phyloP scores from a whole-genome alignment of 2,329 filamentous ascomycete genomes.

The Didymella lethalis region DNA sequence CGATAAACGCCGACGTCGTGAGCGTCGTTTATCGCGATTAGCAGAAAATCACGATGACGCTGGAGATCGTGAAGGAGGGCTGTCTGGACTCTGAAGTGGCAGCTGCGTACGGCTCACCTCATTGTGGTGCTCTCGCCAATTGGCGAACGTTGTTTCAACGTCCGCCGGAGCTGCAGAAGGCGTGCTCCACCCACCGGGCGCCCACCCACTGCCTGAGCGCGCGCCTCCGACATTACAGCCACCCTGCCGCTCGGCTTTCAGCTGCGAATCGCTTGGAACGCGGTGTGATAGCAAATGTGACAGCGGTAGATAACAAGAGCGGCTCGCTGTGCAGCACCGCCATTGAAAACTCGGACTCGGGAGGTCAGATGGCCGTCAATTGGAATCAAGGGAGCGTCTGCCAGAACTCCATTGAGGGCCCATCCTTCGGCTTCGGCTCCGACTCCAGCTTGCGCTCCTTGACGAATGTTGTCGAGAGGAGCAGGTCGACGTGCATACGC shows the following conservation, averaged over 20 bases:
- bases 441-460: conserved; percentile 13
- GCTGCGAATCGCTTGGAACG: conserved; percentile 26
- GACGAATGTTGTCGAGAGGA: conserved; percentile 14
- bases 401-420: conserved; percentile 15
- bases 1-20: conserved; percentile 15
- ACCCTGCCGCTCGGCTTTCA: conserved; percentile 24
- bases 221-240: conserved; percentile 30
- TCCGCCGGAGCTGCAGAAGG: conserved; percentile 19
- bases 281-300: conserved; percentile 33
- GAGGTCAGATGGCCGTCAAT: conserved; percentile 18
- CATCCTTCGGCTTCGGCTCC: conserved; percentile 13
- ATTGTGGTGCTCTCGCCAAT: conserved; percentile 8
- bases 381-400: conserved; percentile 19
- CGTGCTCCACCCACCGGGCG: conserved; percentile 23
- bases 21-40: conserved; percentile 17
- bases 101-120: conserved; percentile 10
- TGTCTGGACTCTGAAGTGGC: conserved; percentile 8
- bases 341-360: conserved; percentile 7
- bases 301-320: conserved; percentile 18
- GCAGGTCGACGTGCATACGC: conserved; percentile 15
- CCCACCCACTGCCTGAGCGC: conserved; percentile 30
- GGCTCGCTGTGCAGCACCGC: conserved; percentile 24
- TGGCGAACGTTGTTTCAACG: conserved; percentile 26
- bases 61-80: conserved; percentile 3
- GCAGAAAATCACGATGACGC: conserved; percentile 2